Base-by-base conservation (phyloP, 441 rosid genomes). In the Melastoma candidum region DNA sequence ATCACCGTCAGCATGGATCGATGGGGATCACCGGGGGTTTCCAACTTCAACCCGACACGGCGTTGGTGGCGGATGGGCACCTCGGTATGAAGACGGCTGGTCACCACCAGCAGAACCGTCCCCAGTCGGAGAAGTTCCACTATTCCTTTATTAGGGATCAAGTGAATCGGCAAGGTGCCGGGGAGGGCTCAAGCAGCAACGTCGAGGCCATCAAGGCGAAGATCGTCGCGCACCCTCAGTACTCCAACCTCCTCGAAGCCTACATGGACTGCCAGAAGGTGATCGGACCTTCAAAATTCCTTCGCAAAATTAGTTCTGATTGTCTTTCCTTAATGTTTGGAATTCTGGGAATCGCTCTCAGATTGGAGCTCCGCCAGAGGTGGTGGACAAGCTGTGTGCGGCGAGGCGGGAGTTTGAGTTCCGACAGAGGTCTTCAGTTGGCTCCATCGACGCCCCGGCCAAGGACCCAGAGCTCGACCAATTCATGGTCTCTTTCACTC, bases 121-220 rank as follows among this genome's bases (percentile, higher is more conserved):
- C 60, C 51, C 57, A 64, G 41, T 6, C 41, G 41, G 41, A 32
- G 41, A 32, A 32, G 41, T 32, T 32, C 60, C 64, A 56, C 58
- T 68, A 72, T 44, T 67, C 71, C 57, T 79, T 69, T 13, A 74
- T 71, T 51, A 4, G 41, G 41, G 41, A 2, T 32, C 41, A 6
- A 6, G 8, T 8, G 75, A 68, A 17, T 39, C 46, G 39, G 24
- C 56, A 52, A 67, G 51, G 54, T 44, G 49, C 53, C 41, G 43
- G 47, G 39, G 74, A 70, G 54, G 72, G 74, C 70, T 60, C 73
- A 22, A 51, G 63, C 11, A 44, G 39, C 43, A 89, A 85, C 52
- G 77, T 59, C 0, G 97, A 89, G 60, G 87, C 83, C 48, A 86
- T 93, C 63, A 93, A 93, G 66, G 77, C 80, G 49, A 75, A 68